Percentiles rank a stretch among this genome's conserved stretches.
These are phyloP conservation scores for Barbarea vulgaris DNA, from an alignment of 345 rosid species.

Conservation along the genomic window DNA sequence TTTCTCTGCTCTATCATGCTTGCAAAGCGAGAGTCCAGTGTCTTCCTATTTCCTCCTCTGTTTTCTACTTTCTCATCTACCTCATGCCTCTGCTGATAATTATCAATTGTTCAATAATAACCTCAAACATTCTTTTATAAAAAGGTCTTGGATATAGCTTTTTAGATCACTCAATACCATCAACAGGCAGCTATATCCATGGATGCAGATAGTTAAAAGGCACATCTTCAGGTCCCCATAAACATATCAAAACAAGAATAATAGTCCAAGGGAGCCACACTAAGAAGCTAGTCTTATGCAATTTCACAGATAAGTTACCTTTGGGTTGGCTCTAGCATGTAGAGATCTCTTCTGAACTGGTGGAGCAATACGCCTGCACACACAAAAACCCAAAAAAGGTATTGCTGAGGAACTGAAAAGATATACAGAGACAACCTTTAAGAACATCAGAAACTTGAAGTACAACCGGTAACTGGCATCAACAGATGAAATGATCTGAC, in stretches of 20 bases:
- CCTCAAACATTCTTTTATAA: background rate
- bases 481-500: constrained; percentile 17
- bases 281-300: background rate
- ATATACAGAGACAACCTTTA: background rate
- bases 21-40: constrained; percentile 80
- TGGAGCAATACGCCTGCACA: constrained; percentile 55
- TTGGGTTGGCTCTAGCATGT: constrained; percentile 27
- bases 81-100: constrained; percentile 27
- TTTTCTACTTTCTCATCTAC: constrained; percentile 29
- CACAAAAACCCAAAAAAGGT: background rate
- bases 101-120: background rate
- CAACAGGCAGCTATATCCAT: background rate
- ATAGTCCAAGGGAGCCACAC: background rate
- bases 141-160: background rate
- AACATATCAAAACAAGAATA: background rate
- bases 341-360: constrained; percentile 38
- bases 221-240: background rate
- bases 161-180: background rate
- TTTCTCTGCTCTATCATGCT: constrained; percentile 74
- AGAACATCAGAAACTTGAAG: constrained; percentile 1
- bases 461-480: constrained; percentile 18
- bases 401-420: constrained; percentile 10
- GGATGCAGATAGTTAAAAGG: constrained; percentile 4
- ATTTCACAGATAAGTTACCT: constrained; percentile 47
- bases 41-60: constrained; percentile 47